Base-by-base conservation (phyloP, 176 grass and related monocot species). In the Cymbopogon citratus region DNA sequence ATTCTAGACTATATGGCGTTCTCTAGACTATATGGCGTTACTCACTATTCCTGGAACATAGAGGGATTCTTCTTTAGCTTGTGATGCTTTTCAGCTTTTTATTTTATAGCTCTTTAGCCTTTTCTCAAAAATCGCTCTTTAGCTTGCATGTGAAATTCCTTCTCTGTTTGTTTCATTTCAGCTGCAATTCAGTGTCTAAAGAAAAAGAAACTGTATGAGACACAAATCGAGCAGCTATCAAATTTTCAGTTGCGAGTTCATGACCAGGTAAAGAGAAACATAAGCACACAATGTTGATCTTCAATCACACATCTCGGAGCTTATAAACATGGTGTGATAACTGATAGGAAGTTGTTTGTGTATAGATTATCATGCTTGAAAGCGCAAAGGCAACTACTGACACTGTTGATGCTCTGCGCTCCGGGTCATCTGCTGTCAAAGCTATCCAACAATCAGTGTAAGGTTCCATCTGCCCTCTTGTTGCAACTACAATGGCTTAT, bases 181-280 rank as follows among this genome's bases (percentile, higher is more conserved):
- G 92, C 87, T 79, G 78, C 87, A 65, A 86, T 94, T 79, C 87
- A 94, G 46, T 89, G 84, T 80, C 79, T 87, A 64, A 94, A 85
- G 87, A 91, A 85, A 85, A 92, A 94, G 75, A 92, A 90, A 83
- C 52, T 92, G 69, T 92, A 94, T 1, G 90, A 92, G 54, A 83
- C 85, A 81, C 87, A 94, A 27, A 92, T 86, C 34, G 89, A 94
- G 63, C 92, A 88, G 28, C 84, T 90, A 46, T 68, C 66, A 11
- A 92, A 94, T 67, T 92, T 85, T 67, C 92, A 94, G 28, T 40
- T 94, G 36, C 82, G 87, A 18, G 81, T 94, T 78, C 89, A 95
- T 86, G 92, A 92, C 80, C 92, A 92, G 87, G 90, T 92, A 72
- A 78, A 7, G 12, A 24, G 73, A 62, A 62, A 13, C 23, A 15